Percentiles rank a stretch among this genome's conserved stretches.
phyloP scores from a whole-genome alignment of 495 filamentous ascomycete species.

The Saxophila tyrrhenica region DNA sequence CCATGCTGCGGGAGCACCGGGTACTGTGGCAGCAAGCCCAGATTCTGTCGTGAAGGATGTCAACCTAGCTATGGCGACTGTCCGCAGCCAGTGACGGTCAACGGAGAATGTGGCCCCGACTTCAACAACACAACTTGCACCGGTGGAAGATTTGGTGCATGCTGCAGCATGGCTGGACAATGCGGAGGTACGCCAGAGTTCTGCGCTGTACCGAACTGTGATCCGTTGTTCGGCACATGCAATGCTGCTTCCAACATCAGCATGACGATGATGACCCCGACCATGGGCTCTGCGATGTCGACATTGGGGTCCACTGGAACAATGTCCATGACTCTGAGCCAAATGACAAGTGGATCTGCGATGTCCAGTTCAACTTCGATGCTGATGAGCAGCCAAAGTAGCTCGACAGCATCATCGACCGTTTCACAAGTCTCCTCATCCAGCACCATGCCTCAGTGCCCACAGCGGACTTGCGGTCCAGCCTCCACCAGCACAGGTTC shows the following conservation, averaged over 20 bases:
- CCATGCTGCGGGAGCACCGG: conserved; percentile 4
- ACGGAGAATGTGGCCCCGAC: neutral
- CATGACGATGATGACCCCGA: neutral
- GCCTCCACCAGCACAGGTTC: neutral
- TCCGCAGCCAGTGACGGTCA: neutral
- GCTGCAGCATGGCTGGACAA: conserved; percentile 8
- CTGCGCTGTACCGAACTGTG: conserved; percentile 5
- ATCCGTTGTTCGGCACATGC: conserved; percentile 4
- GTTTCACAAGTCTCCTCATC: neutral
- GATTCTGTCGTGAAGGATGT: neutral
- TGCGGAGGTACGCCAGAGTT: conserved; percentile 1
- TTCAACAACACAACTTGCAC: conserved; percentile 3
- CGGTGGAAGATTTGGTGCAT: conserved; percentile 1
- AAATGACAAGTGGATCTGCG: neutral
- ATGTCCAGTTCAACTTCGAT: neutral
- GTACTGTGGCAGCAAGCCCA: conserved; percentile 3
- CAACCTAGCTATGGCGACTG: neutral
- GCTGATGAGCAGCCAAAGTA: neutral
- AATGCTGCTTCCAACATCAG: neutral
- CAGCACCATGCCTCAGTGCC: neutral
- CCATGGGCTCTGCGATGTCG: neutral
- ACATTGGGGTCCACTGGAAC: neutral
- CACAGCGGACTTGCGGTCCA: neutral
- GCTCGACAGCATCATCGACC: neutral
- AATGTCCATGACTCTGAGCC: neutral